Evolutionary conservation across 2,329 filamentous ascomycete genomes (phyloP).

Genomic region (Monosporascus cannonballus): DNA sequence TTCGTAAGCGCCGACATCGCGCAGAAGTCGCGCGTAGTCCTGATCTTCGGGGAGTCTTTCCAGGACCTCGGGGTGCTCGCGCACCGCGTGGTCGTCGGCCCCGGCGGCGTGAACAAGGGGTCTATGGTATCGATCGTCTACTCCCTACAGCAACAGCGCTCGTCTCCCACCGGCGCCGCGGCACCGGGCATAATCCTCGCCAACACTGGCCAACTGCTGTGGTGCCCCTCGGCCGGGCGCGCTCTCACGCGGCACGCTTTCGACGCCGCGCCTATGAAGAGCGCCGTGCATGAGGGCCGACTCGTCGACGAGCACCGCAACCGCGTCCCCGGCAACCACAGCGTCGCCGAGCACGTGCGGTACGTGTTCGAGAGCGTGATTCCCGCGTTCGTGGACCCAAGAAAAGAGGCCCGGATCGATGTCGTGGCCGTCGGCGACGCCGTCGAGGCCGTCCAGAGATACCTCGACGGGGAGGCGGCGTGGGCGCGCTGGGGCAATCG

Average conservation of each 20-base stretch:
- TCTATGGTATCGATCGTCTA: slow-evolving; percentile 60
- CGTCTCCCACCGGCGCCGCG: slow-evolving; percentile 26
- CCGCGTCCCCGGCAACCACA: slow-evolving; percentile 53
- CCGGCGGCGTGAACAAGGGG: slow-evolving; percentile 63
- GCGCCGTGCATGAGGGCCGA: slow-evolving; percentile 52
- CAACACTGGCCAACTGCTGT: slow-evolving; percentile 72
- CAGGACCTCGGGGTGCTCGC: slow-evolving; percentile 74
- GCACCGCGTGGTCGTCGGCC: slow-evolving; percentile 57
- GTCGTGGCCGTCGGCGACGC: slow-evolving; percentile 67
- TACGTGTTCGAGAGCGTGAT: slow-evolving; percentile 63
- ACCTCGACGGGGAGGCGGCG: slow-evolving; percentile 50
- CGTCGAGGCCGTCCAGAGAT: slow-evolving; percentile 49
- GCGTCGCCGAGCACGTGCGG: slow-evolving; percentile 53
- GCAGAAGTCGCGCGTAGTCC: slow-evolving; percentile 55
- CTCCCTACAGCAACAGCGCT: slow-evolving; percentile 32
- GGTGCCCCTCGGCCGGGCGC: slow-evolving; percentile 59
- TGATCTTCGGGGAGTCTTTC: slow-evolving; percentile 66
- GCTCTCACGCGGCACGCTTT: slow-evolving; percentile 55
- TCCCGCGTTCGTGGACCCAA: slow-evolving; percentile 34
- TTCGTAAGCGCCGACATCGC: slow-evolving; percentile 51
- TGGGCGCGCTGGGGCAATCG: slow-evolving; percentile 39
- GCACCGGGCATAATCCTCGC: slow-evolving; percentile 63
- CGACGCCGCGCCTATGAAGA: slow-evolving; percentile 53
- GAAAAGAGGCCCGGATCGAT: slow-evolving; percentile 50
- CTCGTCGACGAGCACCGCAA: slow-evolving; percentile 52